Percentiles rank a stretch among this genome's conserved stretches.
These are phyloP conservation scores for Sclerotiophoma versabilis DNA, from an alignment of 2,329 filamentous ascomycete species.

Conservation along the genomic window DNA sequence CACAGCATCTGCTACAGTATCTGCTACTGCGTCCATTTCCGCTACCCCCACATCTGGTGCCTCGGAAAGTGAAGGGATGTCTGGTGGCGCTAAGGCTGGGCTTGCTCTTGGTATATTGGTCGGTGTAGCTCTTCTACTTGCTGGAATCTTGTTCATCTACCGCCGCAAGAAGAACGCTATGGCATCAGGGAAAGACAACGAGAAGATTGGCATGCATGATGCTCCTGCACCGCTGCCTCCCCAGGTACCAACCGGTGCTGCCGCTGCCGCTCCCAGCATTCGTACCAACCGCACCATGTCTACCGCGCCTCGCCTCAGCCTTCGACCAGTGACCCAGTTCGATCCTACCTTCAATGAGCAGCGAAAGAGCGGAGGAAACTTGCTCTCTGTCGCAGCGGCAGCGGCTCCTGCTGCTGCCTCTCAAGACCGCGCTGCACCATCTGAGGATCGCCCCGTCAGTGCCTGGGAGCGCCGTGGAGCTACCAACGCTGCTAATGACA, in stretches of 20 bases:
- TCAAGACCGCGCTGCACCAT: slow-evolving; percentile 22
- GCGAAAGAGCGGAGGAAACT: slow-evolving; percentile 49
- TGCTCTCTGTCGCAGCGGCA: slow-evolving; percentile 43
- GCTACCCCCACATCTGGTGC: slow-evolving; percentile 34
- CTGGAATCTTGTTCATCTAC: slow-evolving; percentile 75
- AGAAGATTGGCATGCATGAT: slow-evolving; percentile 48
- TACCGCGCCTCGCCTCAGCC: slow-evolving; percentile 79
- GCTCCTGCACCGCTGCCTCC: slow-evolving; percentile 39
- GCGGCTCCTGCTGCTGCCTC: slow-evolving; percentile 31
- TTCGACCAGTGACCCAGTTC: slow-evolving; percentile 86
- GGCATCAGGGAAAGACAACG: slow-evolving; percentile 51
- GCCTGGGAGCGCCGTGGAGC: slow-evolving; percentile 52
- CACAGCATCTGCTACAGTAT: slow-evolving; percentile 32
- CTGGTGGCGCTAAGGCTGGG: slow-evolving; percentile 71
- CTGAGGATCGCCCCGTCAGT: slow-evolving; percentile 34
- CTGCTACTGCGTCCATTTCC: slow-evolving; percentile 34
- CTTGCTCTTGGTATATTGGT: slow-evolving; percentile 83
- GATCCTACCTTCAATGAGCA: slow-evolving; percentile 68
- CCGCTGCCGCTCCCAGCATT: slow-evolving; percentile 44
- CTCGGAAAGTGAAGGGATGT: slow-evolving; percentile 49
- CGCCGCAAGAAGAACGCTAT: slow-evolving; percentile 73
- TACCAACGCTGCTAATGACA: slow-evolving; percentile 49
- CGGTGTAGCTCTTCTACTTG: slow-evolving; percentile 69
- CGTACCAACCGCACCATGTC: slow-evolving; percentile 56
- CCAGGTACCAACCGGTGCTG: slow-evolving; percentile 24